Conservation (phyloP, 2,329 filamentous ascomycete species). For the Diaporthe longicolla region DNA sequence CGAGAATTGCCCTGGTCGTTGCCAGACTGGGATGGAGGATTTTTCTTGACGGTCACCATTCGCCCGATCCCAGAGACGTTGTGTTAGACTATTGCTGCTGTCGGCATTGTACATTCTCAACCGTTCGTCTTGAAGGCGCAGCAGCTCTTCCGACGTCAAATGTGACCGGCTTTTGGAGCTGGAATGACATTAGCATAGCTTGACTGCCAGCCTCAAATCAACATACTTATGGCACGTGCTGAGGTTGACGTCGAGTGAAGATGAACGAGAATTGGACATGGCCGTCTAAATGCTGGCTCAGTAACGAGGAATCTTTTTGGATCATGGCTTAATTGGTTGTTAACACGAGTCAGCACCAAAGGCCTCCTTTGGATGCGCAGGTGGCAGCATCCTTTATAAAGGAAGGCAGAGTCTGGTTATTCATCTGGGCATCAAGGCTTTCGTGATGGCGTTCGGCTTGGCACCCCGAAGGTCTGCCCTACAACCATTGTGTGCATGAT, state of each 20-base stretch:
- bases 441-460: background rate
- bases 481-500: background rate
- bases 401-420: background rate
- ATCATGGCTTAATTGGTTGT: background rate
- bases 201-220: background rate
- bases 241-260: constrained; percentile 32
- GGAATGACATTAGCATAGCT: background rate
- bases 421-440: background rate
- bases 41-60: background rate
- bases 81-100: background rate
- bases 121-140: constrained; percentile 27
- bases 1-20: background rate
- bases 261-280: constrained; percentile 31
- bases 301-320: background rate
- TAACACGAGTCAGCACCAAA: background rate
- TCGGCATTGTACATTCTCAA: constrained; percentile 8
- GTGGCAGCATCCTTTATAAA: background rate
- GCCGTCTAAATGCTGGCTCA: background rate
- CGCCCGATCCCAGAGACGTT: constrained; percentile 27
- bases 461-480: background rate
- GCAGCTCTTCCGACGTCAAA: background rate
- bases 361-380: background rate
- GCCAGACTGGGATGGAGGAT: background rate
- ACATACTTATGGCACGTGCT: constrained; percentile 5
- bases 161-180: background rate